Evolutionary conservation across 1,284 basidiomycete species (phyloP), one percentile per base, ranked within the genome.

Genomic region (Amylostereum chailletii): DNA sequence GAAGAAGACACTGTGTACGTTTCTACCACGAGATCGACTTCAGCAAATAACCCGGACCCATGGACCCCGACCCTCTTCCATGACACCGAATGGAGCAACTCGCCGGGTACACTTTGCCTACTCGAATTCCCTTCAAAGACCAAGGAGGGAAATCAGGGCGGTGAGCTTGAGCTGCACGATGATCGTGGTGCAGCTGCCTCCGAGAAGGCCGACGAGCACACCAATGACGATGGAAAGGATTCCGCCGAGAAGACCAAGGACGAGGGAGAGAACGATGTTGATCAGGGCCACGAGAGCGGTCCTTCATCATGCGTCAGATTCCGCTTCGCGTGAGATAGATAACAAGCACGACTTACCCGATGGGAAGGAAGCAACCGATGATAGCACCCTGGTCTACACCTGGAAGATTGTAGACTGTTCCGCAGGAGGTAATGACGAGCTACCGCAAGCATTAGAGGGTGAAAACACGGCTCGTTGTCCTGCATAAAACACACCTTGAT

Each of bases 191-290:
- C 48, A 34, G 27, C 29, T 9, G 30, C 42, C 42, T 6, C 42
- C 42, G 27, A 43, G 42, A 30, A 43, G 42, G 27, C 5, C 42
- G 29, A 43, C 42, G n/a, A 43, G 42, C n/a, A 43, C 27, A 43
- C 27, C 42, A n/a, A 43, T 31, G 42, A 43, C 42, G 11, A 43
- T n/a, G 42, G 27, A 11, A 30, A 43, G 27, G 26, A 43, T 26
- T 10, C 42, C 42, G 27, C 19, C 27, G 43, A 43, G 43, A 37
- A 58, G 40, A 40, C 36, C n/a, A 49, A 58, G 39, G 27, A 43
- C 42, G 42, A 43, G 42, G n/a, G n/a, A 19, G 39, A 40, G 29
- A 27, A 40, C 39, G 11, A 40, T 40, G 26, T 11, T 4, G 9
- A 43, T 27, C n/a, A 43, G 30, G 10, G 42, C 42, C 6, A 30